Evolutionary conservation across 768 basidiomycete species (phyloP).

Genomic region (Nevesoporus exiguus): DNA sequence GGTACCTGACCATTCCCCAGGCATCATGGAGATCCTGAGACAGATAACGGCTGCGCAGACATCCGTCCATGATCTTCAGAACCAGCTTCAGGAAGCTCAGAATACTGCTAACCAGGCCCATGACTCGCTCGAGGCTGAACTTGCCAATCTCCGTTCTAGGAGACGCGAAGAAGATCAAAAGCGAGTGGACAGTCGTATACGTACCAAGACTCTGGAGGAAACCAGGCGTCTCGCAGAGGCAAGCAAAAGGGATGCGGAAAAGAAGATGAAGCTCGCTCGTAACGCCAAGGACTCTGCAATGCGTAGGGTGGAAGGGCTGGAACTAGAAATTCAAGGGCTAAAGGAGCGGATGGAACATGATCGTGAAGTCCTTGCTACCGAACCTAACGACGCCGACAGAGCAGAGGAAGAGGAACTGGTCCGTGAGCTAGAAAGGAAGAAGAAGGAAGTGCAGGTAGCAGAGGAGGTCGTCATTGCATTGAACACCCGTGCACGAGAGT

Average conservation of each 20-base stretch:
- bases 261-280: conserved; percentile 72
- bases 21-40: conserved; percentile 69
- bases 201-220: conserved; percentile 85
- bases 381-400: conserved; percentile 40
- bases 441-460: conserved; percentile 50
- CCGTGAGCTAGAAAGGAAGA: conserved; percentile 51
- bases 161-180: conserved; percentile 83
- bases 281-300: conserved; percentile 58
- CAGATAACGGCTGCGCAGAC: conserved; percentile 64
- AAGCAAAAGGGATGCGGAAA: conserved; percentile 81
- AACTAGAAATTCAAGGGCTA: conserved; percentile 57
- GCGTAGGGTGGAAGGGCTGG: conserved; percentile 54
- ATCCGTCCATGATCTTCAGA: conserved; percentile 63
- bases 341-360: conserved; percentile 55
- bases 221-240: conserved; percentile 79
- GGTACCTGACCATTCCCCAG: conserved; percentile 59
- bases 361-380: conserved; percentile 46
- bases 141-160: conserved; percentile 66
- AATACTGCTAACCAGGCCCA: conserved; percentile 55
- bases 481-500: conserved; percentile 61
- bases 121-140: conserved; percentile 62
- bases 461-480: conserved; percentile 67
- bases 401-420: conserved; percentile 44
- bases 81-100: conserved; percentile 65
- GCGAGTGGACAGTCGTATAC: conserved; percentile 74